Evolutionary conservation across 305 asterid species (phyloP), one percentile per base, ranked within the genome.

Genomic region (Fraxinus angustifolia): DNA sequence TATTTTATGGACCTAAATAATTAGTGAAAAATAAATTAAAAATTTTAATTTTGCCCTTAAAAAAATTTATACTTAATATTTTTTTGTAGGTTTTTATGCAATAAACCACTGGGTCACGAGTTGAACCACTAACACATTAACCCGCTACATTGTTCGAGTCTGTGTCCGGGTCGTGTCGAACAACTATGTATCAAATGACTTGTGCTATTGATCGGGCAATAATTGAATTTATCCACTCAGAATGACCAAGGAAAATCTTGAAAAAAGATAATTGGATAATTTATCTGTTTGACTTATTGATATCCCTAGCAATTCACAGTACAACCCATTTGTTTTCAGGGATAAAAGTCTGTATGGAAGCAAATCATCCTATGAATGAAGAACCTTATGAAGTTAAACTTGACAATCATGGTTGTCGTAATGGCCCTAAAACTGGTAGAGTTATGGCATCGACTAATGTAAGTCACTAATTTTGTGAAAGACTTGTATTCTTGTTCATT

Each of bases 371-470:
- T 14, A 86, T 88, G 80, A 73, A 82, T 77, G 99, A 94, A 91
- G 97, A 92, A 83, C 91, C 90, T 75, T 94, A 81, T 84, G 99
- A 96, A 86, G 83, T 96, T 79, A 81, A 79, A 60, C 76, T 89
- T 74, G 99, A 94, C 85, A 93, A 92, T 86, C 98, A 93, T 82
- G 96, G 99, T 48, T 83, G 88, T 79, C 68, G 42, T 28, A 89
- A 87, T 88, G 97, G 98, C 73, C 95, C 99, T 68, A 92, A 84
- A 87, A 85, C 88, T 53, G 98, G 97, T 86, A 96, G 99, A 85
- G 83, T 91, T 48, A 90, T 89, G 87, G 89, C 85, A 36, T 85
- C 74, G 4, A 78, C 84, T 67, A 84, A 90, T 72, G 99, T 96
- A 88, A 90, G 28, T 26, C 26, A 38, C 84, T 74, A 56, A 77